phyloP scores from a whole-genome alignment of 2,329 filamentous ascomycete species.

The Phymatotrichopsis omnivora region DNA sequence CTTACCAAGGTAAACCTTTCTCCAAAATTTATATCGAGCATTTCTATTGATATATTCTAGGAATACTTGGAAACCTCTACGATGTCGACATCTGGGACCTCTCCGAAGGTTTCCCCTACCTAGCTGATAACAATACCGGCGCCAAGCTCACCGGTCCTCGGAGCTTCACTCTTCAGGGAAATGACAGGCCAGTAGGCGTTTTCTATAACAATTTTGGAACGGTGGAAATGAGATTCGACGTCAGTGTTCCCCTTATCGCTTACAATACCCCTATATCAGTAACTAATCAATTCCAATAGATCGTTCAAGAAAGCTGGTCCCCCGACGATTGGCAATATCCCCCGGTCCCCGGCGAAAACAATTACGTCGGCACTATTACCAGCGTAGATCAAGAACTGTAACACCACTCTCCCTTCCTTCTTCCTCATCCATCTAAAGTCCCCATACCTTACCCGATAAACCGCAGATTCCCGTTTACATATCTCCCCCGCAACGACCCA shows the following conservation, averaged over 20 bases:
- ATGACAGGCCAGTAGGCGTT: constrained; percentile 9
- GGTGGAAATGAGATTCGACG: constrained; percentile 21
- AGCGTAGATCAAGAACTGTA: constrained; percentile 19
- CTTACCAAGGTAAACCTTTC: constrained; percentile 41
- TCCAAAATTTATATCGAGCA: too few species aligned
- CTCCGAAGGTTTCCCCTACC: constrained; percentile 13
- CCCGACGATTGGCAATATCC: constrained; percentile 40
- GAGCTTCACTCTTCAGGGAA: constrained; percentile 15
- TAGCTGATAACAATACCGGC: constrained; percentile 4
- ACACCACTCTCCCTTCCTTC: too few species aligned
- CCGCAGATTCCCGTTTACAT: constrained; percentile 18
- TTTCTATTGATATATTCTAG: too few species aligned
- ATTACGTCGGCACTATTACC: constrained; percentile 40
- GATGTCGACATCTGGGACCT: constrained; percentile 19
- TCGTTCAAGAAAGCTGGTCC: constrained; percentile 37
- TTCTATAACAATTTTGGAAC: constrained; percentile 22
- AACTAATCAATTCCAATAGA: too few species aligned
- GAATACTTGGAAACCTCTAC: constrained; percentile 17
- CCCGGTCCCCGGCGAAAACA: constrained; percentile 35
- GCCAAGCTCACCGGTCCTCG: constrained; percentile 6
- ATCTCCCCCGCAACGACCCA: constrained; percentile 12
- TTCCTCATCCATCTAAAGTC: too few species aligned
- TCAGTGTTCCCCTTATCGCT: too few species aligned
- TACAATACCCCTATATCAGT: too few species aligned
- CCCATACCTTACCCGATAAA: too few species aligned